phyloP scores from a whole-genome alignment of 1,139 yeast genomes.

The Sugiyamaella novakii region DNA sequence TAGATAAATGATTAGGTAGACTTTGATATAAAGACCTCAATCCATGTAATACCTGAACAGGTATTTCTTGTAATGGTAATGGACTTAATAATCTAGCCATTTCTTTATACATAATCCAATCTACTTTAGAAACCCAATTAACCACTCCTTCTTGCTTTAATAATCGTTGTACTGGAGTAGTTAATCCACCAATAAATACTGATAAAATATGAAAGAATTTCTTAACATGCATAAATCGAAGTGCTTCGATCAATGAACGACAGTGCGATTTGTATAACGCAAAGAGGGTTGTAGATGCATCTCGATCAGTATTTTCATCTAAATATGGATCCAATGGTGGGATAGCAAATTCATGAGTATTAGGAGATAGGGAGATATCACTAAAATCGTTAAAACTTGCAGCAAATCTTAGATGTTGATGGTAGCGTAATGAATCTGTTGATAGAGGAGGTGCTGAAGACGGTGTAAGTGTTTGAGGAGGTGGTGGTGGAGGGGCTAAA shows the following conservation, averaged over 20 bases:
- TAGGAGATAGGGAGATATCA: slow-evolving; percentile 30
- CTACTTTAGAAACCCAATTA: slow-evolving; percentile 70
- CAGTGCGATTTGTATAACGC: slow-evolving; percentile 67
- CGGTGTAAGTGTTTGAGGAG: slow-evolving; percentile 1
- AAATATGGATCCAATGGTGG: slow-evolving; percentile 58
- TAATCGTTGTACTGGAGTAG: slow-evolving; percentile 65
- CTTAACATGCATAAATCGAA: slow-evolving; percentile 68
- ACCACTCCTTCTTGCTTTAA: slow-evolving; percentile 53
- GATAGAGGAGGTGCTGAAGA: slow-evolving; percentile 11
- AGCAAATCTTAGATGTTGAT: slow-evolving; percentile 19
- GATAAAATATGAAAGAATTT: slow-evolving; percentile 57
- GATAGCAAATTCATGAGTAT: slow-evolving; percentile 43
- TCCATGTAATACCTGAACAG: slow-evolving; percentile 53
- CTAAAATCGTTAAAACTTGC: slow-evolving; percentile 27
- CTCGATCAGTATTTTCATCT: slow-evolving; percentile 51
- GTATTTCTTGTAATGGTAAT: slow-evolving; percentile 63
- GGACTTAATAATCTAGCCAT: slow-evolving; percentile 68
- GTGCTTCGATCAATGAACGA: slow-evolving; percentile 60
- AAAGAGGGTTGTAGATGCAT: slow-evolving; percentile 61
- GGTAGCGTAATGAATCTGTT: slow-evolving; percentile 6
- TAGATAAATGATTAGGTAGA: slow-evolving; percentile 36
- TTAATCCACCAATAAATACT: slow-evolving; percentile 60
- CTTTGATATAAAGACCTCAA: slow-evolving; percentile 39
- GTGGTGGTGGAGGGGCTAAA: too few species aligned
- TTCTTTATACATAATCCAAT: slow-evolving; percentile 59